Evolutionary conservation across 768 basidiomycete genomes (phyloP).

Genomic region (Rhizopogon salebrosus): DNA sequence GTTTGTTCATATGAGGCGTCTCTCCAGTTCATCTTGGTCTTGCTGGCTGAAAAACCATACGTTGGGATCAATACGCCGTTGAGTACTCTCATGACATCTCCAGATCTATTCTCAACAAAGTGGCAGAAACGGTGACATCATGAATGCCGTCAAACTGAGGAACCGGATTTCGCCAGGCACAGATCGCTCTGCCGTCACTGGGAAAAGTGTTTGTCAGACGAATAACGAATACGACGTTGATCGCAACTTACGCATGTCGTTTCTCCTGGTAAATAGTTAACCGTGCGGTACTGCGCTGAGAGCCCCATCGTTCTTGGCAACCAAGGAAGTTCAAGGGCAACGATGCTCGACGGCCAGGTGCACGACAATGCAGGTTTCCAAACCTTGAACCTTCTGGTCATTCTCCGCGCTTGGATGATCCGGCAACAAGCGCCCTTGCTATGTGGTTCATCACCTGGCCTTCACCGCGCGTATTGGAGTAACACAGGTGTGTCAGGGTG

Average conservation of each 20-base stretch:
- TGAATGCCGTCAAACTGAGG: too few relatives aligned
- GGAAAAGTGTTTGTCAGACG: too few relatives aligned
- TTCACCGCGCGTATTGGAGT: constrained; percentile 55
- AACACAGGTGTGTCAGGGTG: constrained; percentile 3
- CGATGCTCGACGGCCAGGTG: constrained; percentile 2
- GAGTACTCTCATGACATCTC: too few relatives aligned
- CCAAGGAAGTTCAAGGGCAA: constrained; percentile 90
- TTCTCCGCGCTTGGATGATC: constrained; percentile 71
- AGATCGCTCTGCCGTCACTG: too few relatives aligned
- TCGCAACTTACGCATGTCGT: constrained; percentile 50
- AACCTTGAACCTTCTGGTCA: constrained; percentile 73
- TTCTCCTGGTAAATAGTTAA: constrained; percentile 90
- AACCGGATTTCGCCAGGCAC: too few relatives aligned
- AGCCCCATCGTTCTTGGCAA: constrained; percentile 67
- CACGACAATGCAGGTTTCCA: constrained; percentile 1
- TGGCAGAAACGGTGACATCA: not conserved
- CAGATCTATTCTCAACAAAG: constrained; percentile 15
- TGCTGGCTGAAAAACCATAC: constrained; percentile 37
- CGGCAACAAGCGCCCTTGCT: constrained; percentile 74
- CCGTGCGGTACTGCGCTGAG: constrained; percentile 79
- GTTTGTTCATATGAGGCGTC: constrained; percentile 66
- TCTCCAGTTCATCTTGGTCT: constrained; percentile 53
- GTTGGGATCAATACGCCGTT: constrained; percentile 21
- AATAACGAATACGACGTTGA: too few relatives aligned
- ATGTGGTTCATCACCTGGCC: constrained; percentile 78